phyloP scores from a whole-genome alignment of 768 basidiomycete species.

The Paxillus rubicundulus region DNA sequence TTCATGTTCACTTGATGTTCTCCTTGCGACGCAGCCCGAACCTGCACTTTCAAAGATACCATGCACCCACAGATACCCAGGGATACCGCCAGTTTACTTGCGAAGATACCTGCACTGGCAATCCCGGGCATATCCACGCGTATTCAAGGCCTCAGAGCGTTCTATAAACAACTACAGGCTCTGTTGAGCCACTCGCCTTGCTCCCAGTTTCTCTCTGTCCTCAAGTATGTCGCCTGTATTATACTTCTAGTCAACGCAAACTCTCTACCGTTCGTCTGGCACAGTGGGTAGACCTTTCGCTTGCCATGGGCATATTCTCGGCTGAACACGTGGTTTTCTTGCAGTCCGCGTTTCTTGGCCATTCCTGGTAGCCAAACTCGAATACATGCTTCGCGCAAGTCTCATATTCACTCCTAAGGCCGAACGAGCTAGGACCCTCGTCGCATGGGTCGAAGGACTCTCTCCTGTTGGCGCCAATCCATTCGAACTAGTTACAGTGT shows the following conservation, averaged over 20 bases:
- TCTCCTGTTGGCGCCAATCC: constrained; percentile 58
- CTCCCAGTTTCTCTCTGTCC: constrained; percentile 6
- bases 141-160: background rate
- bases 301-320: background rate
- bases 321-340: background rate
- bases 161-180: background rate
- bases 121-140: constrained; percentile 4
- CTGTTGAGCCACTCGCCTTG: constrained; percentile 6
- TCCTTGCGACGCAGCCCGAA: too few species aligned
- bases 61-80: too few species aligned
- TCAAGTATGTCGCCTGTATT: constrained; percentile 27
- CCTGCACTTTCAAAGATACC: too few species aligned
- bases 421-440: constrained; percentile 32
- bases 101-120: constrained; percentile 17
- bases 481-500: constrained; percentile 41
- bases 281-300: constrained; percentile 45
- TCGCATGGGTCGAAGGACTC: constrained; percentile 46
- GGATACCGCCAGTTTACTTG: constrained; percentile 1
- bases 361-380: constrained; percentile 36
- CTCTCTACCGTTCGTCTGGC: constrained; percentile 69
- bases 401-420: constrained; percentile 37
- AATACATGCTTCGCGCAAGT: constrained; percentile 34
- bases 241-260: constrained; percentile 52
- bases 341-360: constrained; percentile 56
- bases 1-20: too few species aligned